Evolutionary conservation across 2,329 filamentous ascomycete genomes (phyloP).

Genomic region (Pseudogymnoascus sp.): DNA sequence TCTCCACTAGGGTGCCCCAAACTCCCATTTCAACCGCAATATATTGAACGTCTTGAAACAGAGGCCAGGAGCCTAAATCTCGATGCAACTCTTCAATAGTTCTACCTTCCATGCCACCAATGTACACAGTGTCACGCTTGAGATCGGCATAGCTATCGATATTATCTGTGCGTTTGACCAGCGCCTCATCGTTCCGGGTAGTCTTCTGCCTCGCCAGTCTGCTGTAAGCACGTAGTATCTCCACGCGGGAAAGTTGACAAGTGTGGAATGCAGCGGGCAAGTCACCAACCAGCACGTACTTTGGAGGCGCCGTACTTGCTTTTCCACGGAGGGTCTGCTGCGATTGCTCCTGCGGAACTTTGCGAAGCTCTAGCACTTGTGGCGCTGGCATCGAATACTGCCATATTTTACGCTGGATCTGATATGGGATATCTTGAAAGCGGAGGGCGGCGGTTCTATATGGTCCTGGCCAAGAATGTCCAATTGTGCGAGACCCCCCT

Average conservation of each 20-base stretch:
- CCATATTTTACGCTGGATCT: background rate
- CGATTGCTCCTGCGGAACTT: background rate
- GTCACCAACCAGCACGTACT: background rate
- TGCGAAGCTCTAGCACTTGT: background rate
- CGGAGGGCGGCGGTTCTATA: background rate
- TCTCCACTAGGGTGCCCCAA: background rate
- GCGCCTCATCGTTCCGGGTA: background rate
- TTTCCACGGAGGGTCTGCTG: background rate
- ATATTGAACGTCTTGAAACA: background rate
- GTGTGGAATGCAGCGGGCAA: background rate
- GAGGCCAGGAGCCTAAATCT: background rate
- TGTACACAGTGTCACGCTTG: background rate
- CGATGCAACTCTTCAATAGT: background rate
- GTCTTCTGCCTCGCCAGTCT: background rate
- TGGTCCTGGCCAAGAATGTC: background rate
- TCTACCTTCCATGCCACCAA: background rate
- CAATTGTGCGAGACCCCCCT: background rate
- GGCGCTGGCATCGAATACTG: background rate
- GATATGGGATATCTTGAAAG: background rate
- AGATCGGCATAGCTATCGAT: background rate
- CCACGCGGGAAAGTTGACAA: background rate
- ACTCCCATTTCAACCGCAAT: background rate
- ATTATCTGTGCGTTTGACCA: background rate
- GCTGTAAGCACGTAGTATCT: background rate
- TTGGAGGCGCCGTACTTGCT: background rate